Evolutionary conservation across 345 rosid species (phyloP).

Genomic region (Salix caprea): DNA sequence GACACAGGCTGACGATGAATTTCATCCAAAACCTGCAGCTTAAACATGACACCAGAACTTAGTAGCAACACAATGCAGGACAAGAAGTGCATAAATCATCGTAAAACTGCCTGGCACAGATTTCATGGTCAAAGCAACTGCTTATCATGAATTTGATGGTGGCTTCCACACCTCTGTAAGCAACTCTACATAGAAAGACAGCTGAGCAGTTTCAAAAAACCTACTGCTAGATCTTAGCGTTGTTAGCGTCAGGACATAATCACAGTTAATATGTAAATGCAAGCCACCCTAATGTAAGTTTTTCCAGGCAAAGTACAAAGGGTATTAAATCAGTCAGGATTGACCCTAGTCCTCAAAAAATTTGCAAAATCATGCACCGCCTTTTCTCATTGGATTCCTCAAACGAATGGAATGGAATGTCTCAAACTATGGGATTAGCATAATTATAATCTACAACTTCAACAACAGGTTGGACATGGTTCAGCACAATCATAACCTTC

Average conservation of each 20-base stretch:
- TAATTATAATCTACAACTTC: not conserved
- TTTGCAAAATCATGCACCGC: not conserved
- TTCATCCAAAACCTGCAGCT: slow-evolving; percentile 67
- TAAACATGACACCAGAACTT: slow-evolving; percentile 7
- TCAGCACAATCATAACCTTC: not conserved
- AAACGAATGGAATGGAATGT: not conserved
- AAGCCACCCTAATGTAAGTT: not conserved
- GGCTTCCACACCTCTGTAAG: not conserved
- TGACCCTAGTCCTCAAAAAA: not conserved
- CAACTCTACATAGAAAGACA: not conserved
- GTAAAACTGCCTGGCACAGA: not conserved
- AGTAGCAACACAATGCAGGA: not conserved
- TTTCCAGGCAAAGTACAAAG: not conserved
- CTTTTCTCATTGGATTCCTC: not conserved
- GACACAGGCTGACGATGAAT: slow-evolving; percentile 57
- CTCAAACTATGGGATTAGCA: not conserved
- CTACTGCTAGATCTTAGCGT: not conserved
- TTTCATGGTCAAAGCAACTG: not conserved
- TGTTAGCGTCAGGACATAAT: not conserved
- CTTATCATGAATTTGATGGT: not conserved
- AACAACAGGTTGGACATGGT: not conserved
- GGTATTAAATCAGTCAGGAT: not conserved
- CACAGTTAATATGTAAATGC: not conserved
- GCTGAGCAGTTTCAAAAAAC: not conserved
- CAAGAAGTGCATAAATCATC: not conserved